These are phyloP conservation scores for Triangularia verruculosa DNA, from an alignment of 2,329 filamentous ascomycete genomes.

Conservation along the genomic window DNA sequence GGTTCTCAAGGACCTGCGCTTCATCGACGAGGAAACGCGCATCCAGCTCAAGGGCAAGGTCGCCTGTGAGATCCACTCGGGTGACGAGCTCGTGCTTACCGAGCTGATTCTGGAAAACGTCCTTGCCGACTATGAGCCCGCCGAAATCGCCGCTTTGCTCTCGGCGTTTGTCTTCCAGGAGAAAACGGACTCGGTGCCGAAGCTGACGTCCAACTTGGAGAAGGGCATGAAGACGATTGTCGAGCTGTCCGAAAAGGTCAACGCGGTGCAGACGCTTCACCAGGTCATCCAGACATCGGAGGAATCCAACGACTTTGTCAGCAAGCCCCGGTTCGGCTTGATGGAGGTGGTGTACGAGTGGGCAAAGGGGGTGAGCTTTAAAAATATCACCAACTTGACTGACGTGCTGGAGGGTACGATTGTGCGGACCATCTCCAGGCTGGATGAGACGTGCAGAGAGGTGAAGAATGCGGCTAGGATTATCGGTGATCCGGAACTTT, in stretches of 20 bases:
- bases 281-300: conserved; percentile 90
- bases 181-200: conserved; percentile 80
- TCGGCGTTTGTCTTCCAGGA: conserved; percentile 98
- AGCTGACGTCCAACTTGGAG: conserved; percentile 77
- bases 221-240: conserved; percentile 82
- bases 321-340: conserved; percentile 81
- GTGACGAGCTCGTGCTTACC: conserved; percentile 92
- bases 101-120: conserved; percentile 97
- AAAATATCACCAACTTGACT: conserved; percentile 92
- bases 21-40: conserved; percentile 81
- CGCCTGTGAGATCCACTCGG: conserved; percentile 95
- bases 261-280: conserved; percentile 80
- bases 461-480: conserved; percentile 96
- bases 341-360: conserved; percentile 99
- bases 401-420: conserved; percentile 97
- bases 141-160: conserved; percentile 91
- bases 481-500: conserved; percentile 88
- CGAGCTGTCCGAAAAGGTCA: conserved; percentile 87
- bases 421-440: conserved; percentile 85
- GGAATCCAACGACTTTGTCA: conserved; percentile 89
- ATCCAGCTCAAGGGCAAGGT: conserved; percentile 98
- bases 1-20: conserved; percentile 86
- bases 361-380: conserved; percentile 97
- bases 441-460: conserved; percentile 95
- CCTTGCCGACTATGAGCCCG: conserved; percentile 88